Evolutionary conservation across 371 early-diverging fungal genomes (phyloP), one percentile per base, ranked within the genome.

Genomic region (Mucor piriformis): DNA sequence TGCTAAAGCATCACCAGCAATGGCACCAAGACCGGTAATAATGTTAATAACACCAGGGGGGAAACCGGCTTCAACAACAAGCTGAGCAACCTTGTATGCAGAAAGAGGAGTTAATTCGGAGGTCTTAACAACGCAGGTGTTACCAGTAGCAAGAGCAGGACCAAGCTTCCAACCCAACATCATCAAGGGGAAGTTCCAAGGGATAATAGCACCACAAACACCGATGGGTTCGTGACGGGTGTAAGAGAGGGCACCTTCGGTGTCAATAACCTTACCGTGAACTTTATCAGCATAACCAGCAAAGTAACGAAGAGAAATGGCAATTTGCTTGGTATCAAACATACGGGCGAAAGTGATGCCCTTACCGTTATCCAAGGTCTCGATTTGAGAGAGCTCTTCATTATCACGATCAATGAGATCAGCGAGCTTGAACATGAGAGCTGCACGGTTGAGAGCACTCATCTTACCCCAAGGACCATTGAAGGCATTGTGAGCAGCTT

Each of bases 81-180:
- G 62, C n/a, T 69, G 52, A 57, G 76, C 81, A 20, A 83, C 62
- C 64, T 75, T 74, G 46, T 77, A 58, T 10, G 81, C 82, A 25
- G 81, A 81, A 8, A 81, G 65, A 47, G 81, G 81, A 16, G 77
- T 77, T 53, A 94, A 63, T 72, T 96, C 96, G 7, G 93, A 92
- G 6, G 92, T 92, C 85, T 96, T 96, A 61, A 95, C 37, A 18
- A 93, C 73, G 27, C 81, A 84, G 6, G 84, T 84, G 80, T 93
- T 93, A 54, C 96, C 96, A 13, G 92, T 92, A 5, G 91, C 91
- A 33, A 96, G 73, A 21, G 95, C 94, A 38, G 95, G 95, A 12
- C 88, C 94, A 10, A 94, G 66, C 79, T 94, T 95, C 94, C 92
- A 92, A 13, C 83, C 79, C 25, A 89, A 70, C 65, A 93, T 79